Evolutionary conservation across 2,329 filamentous ascomycete species (phyloP), one percentile per base, ranked within the genome.

Genomic region (Calcarisporium arbuscula): DNA sequence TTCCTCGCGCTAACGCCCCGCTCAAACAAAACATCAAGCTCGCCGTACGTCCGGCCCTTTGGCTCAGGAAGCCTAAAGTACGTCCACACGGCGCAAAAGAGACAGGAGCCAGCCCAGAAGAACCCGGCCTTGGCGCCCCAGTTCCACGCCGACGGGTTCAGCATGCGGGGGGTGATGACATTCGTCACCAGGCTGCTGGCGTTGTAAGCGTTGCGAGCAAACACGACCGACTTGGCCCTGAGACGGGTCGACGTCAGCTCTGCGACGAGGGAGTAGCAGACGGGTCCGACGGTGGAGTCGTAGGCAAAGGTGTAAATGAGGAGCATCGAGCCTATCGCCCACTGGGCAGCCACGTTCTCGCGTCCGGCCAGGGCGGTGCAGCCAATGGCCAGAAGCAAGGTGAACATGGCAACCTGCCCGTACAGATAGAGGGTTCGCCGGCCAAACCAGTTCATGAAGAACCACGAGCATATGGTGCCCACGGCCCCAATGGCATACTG

Each of bases 251-350:
- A 66, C 1, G 60, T 57, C 4, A 68, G 41, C 47, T 70, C 67
- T 2, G 67, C 75, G 5, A 94, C 87, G 21, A 94, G 72, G 0
- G 85, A 90, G 62, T 92, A 95, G 61, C 84, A 88, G 18, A 94
- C 85, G 23, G 42, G 60, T 1, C 60, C 60, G 18, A 64, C 54
- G 5, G 60, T 62, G 25, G 48, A 49, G 39, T 63, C 52, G 35
- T 62, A 64, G 31, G 64, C 57, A 19, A 68, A 61, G 15, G 62
- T 65, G 51, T 67, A 68, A 40, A 65, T 51, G 16, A 61, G 44
- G 3, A 61, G 54, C 35, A 76, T 52, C 3, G 62, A 58, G 3
- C 68, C 72, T 2, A 68, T 67, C 0, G 61, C 63, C 58, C 62
- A 68, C 10, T 68, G 65, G 1, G 65, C 68, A 6, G 65, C 54